Conservation (phyloP, 441 rosid species). For the Sinapis alba region DNA sequence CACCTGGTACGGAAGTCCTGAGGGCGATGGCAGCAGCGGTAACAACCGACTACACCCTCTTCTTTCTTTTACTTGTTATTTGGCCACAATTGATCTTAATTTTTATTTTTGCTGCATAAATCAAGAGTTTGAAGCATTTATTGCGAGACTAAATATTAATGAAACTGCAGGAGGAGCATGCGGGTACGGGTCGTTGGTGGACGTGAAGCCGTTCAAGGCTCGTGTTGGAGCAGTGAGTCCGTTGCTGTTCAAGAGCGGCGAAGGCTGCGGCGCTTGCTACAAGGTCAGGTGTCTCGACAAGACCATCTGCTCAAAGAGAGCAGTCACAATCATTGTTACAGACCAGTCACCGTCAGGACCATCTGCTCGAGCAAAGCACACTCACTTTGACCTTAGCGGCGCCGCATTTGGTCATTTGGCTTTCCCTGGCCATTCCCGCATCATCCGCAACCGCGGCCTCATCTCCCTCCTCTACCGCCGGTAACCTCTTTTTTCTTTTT, state of each 20-base stretch:
- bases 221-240: slow-evolving; percentile 94
- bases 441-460: slow-evolving; percentile 81
- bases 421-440: slow-evolving; percentile 55
- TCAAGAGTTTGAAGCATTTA: neutral
- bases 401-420: slow-evolving; percentile 96
- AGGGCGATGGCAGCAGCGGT: slow-evolving; percentile 97
- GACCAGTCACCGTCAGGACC: slow-evolving; percentile 85
- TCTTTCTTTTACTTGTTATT: slow-evolving; percentile 1
- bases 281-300: slow-evolving; percentile 79
- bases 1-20: slow-evolving; percentile 96
- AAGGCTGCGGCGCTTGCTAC: slow-evolving; percentile 93
- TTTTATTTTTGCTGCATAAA: neutral
- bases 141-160: neutral
- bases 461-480: slow-evolving; percentile 64
- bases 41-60: neutral
- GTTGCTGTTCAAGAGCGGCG: slow-evolving; percentile 74
- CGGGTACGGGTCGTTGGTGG: slow-evolving; percentile 92
- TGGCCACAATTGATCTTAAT: neutral
- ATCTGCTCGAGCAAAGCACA: slow-evolving; percentile 57
- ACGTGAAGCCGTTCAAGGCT: slow-evolving; percentile 84
- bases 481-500: slow-evolving; percentile 43
- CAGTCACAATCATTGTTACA: slow-evolving; percentile 82
- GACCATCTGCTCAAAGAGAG: slow-evolving; percentile 73
- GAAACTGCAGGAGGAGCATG: slow-evolving; percentile 83
- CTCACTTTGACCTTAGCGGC: slow-evolving; percentile 94